Percentiles rank a stretch among this genome's conserved stretches.
Conservation (phyloP, 2,329 filamentous ascomycete species). For the Fonsecaea pedrosoi region DNA sequence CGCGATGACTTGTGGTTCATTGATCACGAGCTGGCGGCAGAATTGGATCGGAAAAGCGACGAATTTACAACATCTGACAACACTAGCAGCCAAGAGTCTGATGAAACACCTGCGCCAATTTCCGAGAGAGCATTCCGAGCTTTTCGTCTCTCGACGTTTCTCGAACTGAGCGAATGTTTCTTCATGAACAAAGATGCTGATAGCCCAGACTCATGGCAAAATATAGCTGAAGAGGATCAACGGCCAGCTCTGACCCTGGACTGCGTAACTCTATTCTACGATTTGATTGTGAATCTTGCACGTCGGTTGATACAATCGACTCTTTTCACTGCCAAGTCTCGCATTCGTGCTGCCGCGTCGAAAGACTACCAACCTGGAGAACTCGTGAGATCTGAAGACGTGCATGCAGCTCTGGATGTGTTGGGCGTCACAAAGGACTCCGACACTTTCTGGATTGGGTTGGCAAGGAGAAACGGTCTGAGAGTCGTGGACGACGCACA, state of each 20-base stretch:
- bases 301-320: slow-evolving; percentile 72
- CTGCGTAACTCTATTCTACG: slow-evolving; percentile 77
- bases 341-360: slow-evolving; percentile 62
- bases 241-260: slow-evolving; percentile 75
- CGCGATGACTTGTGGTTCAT: slow-evolving; percentile 65
- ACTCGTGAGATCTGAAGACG: slow-evolving; percentile 56
- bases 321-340: slow-evolving; percentile 73
- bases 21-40: slow-evolving; percentile 43
- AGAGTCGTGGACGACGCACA: slow-evolving; percentile 47
- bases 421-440: slow-evolving; percentile 55
- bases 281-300: slow-evolving; percentile 70
- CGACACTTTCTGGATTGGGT: slow-evolving; percentile 58
- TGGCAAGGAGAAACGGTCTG: slow-evolving; percentile 60
- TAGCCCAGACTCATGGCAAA: slow-evolving; percentile 71
- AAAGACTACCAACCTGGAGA: slow-evolving; percentile 43
- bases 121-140: slow-evolving; percentile 47
- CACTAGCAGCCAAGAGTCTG: not conserved
- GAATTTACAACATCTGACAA: not conserved
- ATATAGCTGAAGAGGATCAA: slow-evolving; percentile 59
- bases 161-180: slow-evolving; percentile 67
- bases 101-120: not conserved
- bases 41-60: slow-evolving; percentile 20
- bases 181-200: slow-evolving; percentile 73
- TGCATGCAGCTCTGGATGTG: slow-evolving; percentile 61
- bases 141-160: slow-evolving; percentile 66